These are phyloP conservation scores for Pseudogymnoascus sp. DNA, from an alignment of 2,329 filamentous ascomycete genomes.

Conservation along the genomic window DNA sequence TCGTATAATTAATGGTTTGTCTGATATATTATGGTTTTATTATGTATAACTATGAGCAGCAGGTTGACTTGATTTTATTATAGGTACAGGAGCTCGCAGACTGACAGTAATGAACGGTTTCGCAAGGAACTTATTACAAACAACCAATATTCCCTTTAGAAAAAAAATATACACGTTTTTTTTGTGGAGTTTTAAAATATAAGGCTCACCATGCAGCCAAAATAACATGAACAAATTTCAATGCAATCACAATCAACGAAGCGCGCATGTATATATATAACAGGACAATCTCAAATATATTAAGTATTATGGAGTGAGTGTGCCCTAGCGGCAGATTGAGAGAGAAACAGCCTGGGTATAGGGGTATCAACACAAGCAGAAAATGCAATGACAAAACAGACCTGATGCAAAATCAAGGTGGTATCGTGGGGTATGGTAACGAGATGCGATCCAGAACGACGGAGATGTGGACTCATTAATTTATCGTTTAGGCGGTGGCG, in stretches of 20 bases:
- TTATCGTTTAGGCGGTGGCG: constrained; percentile 24
- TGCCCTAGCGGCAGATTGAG: constrained; percentile 32
- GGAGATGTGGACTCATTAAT: neutral
- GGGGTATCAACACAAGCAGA: constrained; percentile 31
- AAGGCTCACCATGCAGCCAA: too few species aligned
- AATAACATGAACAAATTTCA: neutral
- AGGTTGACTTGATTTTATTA: too few species aligned
- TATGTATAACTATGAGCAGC: neutral
- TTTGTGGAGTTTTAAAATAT: too few species aligned
- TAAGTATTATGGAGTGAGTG: constrained; percentile 28
- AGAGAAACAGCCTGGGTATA: constrained; percentile 32
- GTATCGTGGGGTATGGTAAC: constrained; percentile 30
- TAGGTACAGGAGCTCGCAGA: too few species aligned
- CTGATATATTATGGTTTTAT: neutral
- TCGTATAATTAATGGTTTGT: neutral
- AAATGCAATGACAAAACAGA: constrained; percentile 23
- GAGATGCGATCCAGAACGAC: constrained; percentile 8
- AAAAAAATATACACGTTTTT: too few species aligned
- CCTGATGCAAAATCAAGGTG: constrained; percentile 30
- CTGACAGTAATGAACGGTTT: too few species aligned
- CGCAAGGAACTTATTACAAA: too few species aligned
- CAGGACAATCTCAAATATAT: constrained; percentile 18
- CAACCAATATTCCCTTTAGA: neutral
- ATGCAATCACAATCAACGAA: neutral
- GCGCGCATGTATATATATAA: neutral